These are phyloP conservation scores for Mycena alexandri DNA, from an alignment of 768 basidiomycete genomes.

Conservation along the genomic window DNA sequence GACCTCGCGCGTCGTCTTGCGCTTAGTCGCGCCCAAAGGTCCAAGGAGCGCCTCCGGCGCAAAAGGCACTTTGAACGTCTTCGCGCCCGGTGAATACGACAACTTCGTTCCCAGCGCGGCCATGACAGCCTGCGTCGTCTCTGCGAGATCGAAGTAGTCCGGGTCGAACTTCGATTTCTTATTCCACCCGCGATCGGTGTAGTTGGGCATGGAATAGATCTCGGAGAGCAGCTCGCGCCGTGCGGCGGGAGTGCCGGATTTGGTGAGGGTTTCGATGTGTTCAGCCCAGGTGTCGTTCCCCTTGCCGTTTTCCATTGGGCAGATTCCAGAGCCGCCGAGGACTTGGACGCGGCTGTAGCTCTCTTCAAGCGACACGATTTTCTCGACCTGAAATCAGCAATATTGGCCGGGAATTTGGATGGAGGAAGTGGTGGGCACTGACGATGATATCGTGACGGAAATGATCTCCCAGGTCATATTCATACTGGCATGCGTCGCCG, in stretches of 20 bases:
- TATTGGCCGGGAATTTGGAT: slow-evolving; percentile 11
- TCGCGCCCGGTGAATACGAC: slow-evolving; percentile 40
- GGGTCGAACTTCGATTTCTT: slow-evolving; percentile 33
- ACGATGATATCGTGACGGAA: slow-evolving; percentile 43
- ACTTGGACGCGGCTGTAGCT: slow-evolving; percentile 41
- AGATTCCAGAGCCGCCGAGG: slow-evolving; percentile 43
- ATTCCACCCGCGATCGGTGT: slow-evolving; percentile 39
- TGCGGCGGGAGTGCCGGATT: slow-evolving; percentile 28
- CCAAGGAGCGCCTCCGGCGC: slow-evolving; percentile 28
- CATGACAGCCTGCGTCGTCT: slow-evolving; percentile 37
- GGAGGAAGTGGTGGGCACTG: slow-evolving; percentile 12
- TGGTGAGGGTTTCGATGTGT: slow-evolving; percentile 34
- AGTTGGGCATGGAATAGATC: slow-evolving; percentile 39
- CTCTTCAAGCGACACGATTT: slow-evolving; percentile 39
- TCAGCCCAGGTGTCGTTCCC: slow-evolving; percentile 37
- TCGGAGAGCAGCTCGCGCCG: slow-evolving; percentile 41
- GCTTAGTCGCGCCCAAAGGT: slow-evolving; percentile 20
- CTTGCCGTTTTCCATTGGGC: slow-evolving; percentile 42
- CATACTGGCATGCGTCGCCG: slow-evolving; percentile 39
- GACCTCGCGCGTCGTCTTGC: slow-evolving; percentile 35
- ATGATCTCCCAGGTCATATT: slow-evolving; percentile 45
- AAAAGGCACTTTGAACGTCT: slow-evolving; percentile 38
- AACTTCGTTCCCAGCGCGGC: slow-evolving; percentile 39
- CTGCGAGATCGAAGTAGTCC: slow-evolving; percentile 39
- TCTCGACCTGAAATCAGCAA: slow-evolving; percentile 37